These are phyloP conservation scores for Starmera caribaea DNA, from an alignment of 805 yeast species.

Conservation along the genomic window DNA sequence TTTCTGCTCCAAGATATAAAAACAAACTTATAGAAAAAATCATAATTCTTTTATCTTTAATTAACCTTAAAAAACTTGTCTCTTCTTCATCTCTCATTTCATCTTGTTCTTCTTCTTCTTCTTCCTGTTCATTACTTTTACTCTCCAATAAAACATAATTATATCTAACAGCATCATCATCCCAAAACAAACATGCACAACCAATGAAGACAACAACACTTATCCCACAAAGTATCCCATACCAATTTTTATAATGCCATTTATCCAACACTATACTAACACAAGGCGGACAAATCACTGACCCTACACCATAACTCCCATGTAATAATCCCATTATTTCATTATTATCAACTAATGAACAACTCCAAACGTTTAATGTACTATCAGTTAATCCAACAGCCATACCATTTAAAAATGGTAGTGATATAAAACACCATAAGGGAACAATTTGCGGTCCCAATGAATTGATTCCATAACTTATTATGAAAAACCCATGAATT, in stretches of 20 bases:
- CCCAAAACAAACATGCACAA: slow-evolving; percentile 35
- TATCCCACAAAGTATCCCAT: not conserved
- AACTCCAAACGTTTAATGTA: slow-evolving; percentile 39
- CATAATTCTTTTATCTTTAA: slow-evolving; percentile 30
- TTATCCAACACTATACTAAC: slow-evolving; percentile 33
- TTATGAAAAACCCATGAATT: slow-evolving; percentile 25
- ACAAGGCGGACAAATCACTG: slow-evolving; percentile 57
- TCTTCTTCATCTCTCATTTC: not conserved
- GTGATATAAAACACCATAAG: slow-evolving; percentile 27
- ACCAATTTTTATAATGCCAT: slow-evolving; percentile 2
- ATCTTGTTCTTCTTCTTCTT: slow-evolving; percentile 11
- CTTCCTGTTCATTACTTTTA: slow-evolving; percentile 7
- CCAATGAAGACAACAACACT: not conserved
- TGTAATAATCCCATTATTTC: slow-evolving; percentile 53
- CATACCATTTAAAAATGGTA: slow-evolving; percentile 37
- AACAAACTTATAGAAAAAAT: slow-evolving; percentile 43
- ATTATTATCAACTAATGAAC: slow-evolving; percentile 40
- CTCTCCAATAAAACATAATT: not conserved
- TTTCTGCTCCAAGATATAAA: slow-evolving; percentile 62
- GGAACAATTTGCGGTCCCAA: slow-evolving; percentile 26
- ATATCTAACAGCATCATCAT: slow-evolving; percentile 30
- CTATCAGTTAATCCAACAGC: slow-evolving; percentile 53
- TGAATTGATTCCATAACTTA: slow-evolving; percentile 29
- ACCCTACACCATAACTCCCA: slow-evolving; percentile 66
- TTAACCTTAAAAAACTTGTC: slow-evolving; percentile 6